Conservation (phyloP, 129 eudicot genomes). For the Kitagawia praeruptora region DNA sequence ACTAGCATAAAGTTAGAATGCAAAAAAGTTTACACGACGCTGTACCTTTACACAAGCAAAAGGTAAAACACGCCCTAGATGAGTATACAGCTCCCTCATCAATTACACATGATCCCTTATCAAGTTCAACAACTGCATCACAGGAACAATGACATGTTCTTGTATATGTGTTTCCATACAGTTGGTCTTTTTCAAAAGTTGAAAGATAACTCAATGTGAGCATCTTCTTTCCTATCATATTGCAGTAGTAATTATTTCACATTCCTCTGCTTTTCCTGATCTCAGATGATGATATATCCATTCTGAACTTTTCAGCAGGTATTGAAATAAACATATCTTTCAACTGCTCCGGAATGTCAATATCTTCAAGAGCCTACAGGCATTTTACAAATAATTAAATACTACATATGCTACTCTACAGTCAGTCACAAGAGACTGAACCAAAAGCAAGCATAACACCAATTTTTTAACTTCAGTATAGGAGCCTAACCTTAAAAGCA, state of each 20-base stretch:
- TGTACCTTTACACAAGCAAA: background rate
- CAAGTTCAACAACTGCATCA: background rate
- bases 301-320: constrained; percentile 73
- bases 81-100: background rate
- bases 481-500: constrained; percentile 54
- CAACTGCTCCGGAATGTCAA: constrained; percentile 62
- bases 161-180: background rate
- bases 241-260: constrained; percentile 10
- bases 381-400: background rate
- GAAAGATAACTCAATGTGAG: background rate
- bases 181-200: background rate
- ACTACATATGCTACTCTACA: background rate
- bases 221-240: constrained; percentile 2
- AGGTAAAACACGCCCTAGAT: background rate
- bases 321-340: constrained; percentile 79
- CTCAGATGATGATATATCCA: constrained; percentile 89
- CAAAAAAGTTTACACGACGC: background rate
- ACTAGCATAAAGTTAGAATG: background rate
- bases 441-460: background rate
- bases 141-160: background rate
- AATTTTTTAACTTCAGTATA: background rate
- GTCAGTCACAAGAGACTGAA: background rate
- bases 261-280: constrained; percentile 44
- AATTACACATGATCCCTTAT: too few relatives aligned
- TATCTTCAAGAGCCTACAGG: constrained; percentile 80